Conservation (phyloP, 2,329 filamentous ascomycete species). For the Nemania sp. region DNA sequence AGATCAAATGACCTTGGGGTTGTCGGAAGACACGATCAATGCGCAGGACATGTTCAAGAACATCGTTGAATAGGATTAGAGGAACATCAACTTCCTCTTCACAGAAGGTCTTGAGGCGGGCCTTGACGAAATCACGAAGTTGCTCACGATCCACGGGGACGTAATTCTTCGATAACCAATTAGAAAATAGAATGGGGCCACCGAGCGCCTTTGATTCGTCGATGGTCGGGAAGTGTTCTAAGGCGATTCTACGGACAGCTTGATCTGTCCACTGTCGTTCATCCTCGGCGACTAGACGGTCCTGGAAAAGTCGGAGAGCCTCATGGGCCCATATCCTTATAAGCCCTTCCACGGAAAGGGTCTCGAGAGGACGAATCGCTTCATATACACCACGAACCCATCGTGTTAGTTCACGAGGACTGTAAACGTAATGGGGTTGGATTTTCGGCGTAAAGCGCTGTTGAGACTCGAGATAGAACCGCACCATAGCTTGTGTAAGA, state of each 20-base stretch:
- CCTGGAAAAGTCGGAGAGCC: slow-evolving; percentile 94
- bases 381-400: slow-evolving; percentile 99
- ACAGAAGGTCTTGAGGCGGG: slow-evolving; percentile 96
- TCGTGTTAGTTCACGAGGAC: slow-evolving; percentile 94
- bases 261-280: slow-evolving; percentile 97
- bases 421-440: slow-evolving; percentile 99
- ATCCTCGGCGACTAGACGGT: slow-evolving; percentile 93
- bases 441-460: slow-evolving; percentile 94
- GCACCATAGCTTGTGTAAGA: slow-evolving; percentile 97
- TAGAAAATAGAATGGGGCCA: slow-evolving; percentile 96
- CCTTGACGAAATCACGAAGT: slow-evolving; percentile 96
- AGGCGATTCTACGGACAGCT: slow-evolving; percentile 84
- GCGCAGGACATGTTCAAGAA: slow-evolving; percentile 95
- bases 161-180: slow-evolving; percentile 99
- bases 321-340: slow-evolving; percentile 99
- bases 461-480: slow-evolving; percentile 95
- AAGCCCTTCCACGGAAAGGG: slow-evolving; percentile 86
- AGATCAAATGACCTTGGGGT: slow-evolving; percentile 95
- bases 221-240: slow-evolving; percentile 95
- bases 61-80: slow-evolving; percentile 98
- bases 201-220: slow-evolving; percentile 89
- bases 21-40: slow-evolving; percentile 99
- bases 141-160: slow-evolving; percentile 95
- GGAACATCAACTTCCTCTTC: slow-evolving; percentile 99
- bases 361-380: slow-evolving; percentile 92